A percentile compares a stretch with the other conserved stretches of the same genome.
These are phyloP conservation scores for Eucalyptus shirleyi DNA, from an alignment of 345 rosid genomes.

Conservation along the genomic window DNA sequence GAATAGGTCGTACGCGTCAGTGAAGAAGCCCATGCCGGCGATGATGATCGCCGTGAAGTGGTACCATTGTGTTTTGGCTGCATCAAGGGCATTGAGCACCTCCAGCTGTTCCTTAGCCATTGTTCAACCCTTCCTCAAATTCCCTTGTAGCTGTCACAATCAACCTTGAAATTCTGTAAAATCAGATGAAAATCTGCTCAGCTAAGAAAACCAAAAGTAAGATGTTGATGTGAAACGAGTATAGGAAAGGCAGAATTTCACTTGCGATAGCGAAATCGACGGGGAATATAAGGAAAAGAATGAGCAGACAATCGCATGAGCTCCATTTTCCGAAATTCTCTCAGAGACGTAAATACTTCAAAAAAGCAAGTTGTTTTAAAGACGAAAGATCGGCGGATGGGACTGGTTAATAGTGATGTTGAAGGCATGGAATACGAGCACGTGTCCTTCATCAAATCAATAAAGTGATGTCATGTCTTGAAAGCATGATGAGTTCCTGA, in stretches of 20 bases:
- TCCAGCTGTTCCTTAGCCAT: conserved; percentile 8
- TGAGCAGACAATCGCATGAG: background rate
- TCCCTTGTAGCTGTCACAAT: background rate
- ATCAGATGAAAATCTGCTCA: background rate
- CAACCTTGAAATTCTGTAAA: background rate
- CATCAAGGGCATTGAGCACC: background rate
- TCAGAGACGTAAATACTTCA: background rate
- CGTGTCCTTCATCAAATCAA: background rate
- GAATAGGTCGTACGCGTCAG: background rate
- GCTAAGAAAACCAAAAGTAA: background rate
- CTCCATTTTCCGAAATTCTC: background rate
- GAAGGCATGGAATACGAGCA: background rate
- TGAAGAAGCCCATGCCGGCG: background rate
- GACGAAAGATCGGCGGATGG: background rate
- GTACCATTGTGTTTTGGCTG: background rate
- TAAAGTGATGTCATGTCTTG: background rate
- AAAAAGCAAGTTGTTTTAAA: background rate
- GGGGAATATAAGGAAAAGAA: background rate
- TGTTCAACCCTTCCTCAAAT: background rate
- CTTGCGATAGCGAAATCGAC: background rate
- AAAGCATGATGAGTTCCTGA: background rate
- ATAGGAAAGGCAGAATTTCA: background rate
- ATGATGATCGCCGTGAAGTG: background rate
- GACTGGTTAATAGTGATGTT: background rate
- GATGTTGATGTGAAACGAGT: background rate